Conservation (phyloP, 2,329 filamentous ascomycete genomes). For the Fonsecaea erecta region DNA sequence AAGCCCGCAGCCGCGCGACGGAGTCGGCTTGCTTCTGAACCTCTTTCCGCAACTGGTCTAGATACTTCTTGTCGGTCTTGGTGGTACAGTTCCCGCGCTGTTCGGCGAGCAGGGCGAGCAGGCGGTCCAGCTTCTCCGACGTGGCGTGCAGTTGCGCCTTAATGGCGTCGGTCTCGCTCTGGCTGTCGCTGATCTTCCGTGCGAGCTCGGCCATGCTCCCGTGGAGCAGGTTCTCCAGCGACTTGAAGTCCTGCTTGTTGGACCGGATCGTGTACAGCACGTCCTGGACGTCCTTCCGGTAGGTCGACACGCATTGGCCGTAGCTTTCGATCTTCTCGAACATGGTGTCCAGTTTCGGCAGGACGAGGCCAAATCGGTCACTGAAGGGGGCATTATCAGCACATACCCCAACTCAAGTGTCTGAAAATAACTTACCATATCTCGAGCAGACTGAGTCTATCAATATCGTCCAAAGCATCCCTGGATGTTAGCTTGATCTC, state of each 20-base stretch:
- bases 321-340: constrained; percentile 2
- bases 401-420: not conserved
- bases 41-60: constrained; percentile 3
- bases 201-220: not conserved
- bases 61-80: constrained; percentile 9
- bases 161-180: not conserved
- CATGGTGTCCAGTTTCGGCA: constrained; percentile 2
- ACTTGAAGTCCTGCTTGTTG: constrained; percentile 3
- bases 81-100: constrained; percentile 7
- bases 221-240: not conserved
- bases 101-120: constrained; percentile 4
- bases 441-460: constrained; percentile 1
- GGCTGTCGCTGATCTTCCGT: not conserved
- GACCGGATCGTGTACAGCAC: not conserved
- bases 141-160: constrained; percentile 4
- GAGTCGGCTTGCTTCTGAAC: constrained; percentile 8
- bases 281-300: constrained; percentile 5
- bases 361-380: not conserved
- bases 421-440: not conserved
- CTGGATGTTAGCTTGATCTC: not conserved
- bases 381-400: not conserved
- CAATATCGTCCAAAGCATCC: not conserved
- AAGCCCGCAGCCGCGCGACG: not conserved
- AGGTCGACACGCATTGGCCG: constrained; percentile 5
- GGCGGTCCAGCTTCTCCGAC: not conserved